A percentile compares a stretch with the other conserved stretches of the same genome.
These are phyloP conservation scores for Betula pendula DNA, from an alignment of 306 rosid genomes.

Conservation along the genomic window DNA sequence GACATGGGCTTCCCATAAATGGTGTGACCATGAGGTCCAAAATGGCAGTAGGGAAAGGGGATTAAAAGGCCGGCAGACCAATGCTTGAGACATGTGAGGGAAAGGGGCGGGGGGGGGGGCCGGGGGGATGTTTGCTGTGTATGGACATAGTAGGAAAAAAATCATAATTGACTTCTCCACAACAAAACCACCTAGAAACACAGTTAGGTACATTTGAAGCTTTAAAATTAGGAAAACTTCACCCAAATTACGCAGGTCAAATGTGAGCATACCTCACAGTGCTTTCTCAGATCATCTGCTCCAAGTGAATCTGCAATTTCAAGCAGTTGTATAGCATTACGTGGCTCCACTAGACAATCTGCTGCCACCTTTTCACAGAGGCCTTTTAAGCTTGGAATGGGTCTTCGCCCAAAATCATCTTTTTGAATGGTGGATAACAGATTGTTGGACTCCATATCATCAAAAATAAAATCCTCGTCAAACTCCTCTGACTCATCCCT, in stretches of 20 bases:
- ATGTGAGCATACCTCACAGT: slow-evolving; percentile 70
- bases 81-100: not conserved
- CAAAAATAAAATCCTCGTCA: slow-evolving; percentile 62
- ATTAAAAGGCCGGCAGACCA: not conserved
- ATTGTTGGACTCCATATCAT: slow-evolving; percentile 51
- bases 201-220: not conserved
- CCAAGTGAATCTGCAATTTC: slow-evolving; percentile 89
- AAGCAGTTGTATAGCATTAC: slow-evolving; percentile 81
- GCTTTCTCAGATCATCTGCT: slow-evolving; percentile 73
- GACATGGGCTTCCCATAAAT: not conserved
- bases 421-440: slow-evolving; percentile 29
- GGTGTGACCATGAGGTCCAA: not conserved
- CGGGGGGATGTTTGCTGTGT: not conserved
- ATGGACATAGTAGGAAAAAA: not conserved
- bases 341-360: slow-evolving; percentile 87
- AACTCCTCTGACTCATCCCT: slow-evolving; percentile 57
- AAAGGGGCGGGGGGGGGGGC: no score
- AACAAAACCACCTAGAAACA: not conserved
- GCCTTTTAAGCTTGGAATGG: slow-evolving; percentile 75
- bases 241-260: slow-evolving; percentile 1
- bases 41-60: not conserved
- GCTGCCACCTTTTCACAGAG: slow-evolving; percentile 90
- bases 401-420: slow-evolving; percentile 38
- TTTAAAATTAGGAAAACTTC: not conserved
- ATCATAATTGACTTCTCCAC: no score